Base-by-base conservation (phyloP, 1,284 basidiomycete species). In the Cryptococcus neoformans region DNA sequence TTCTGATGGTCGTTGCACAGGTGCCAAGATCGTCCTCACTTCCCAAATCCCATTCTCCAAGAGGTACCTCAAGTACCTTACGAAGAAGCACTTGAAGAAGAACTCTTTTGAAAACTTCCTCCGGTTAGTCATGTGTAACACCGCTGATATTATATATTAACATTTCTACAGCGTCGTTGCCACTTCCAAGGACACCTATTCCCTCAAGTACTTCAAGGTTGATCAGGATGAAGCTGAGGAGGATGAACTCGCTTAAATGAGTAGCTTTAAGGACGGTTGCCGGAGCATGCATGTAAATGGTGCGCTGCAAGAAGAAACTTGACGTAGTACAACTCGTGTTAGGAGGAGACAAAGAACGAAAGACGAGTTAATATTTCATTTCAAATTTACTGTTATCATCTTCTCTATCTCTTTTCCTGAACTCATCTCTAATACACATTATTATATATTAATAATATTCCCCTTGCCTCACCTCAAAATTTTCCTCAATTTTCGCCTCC, bases 181-280 rank as follows among this genome's bases (percentile, higher is more conserved):
- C 44, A 86, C 90, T 40, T 84, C 87, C 54, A 93, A 93, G 80
- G 91, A 94, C 78, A 84, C 83, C 65, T 95, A 94, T 80, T 86
- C 91, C 74, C 86, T 95, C 63, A 84, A 87, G 67, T 94, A 93
- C 87, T 94, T 92, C 84, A 93, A 93, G 80, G 92, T 94, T 67
- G 88, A 88, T 88, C 90, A 83, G 68, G 88, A 78, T 63, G 78
- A 78, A 74, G 78, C 73, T 66, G 76, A 72, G 56, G 77, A 78
- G 50, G 78, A 77, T 65, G 77, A 78, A 68, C 46, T 47, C 46
- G 46, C 46, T 34, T 47, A 47, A 47, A 4, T 28, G 28, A 3
- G 28, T 28, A 28, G 28, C 28, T 28, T 28, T 4, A 28, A 28
- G 28, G 28, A 28, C 28, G 4, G 28, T 28, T 28, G 28, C 28